These are phyloP conservation scores for Phlebiopsis flavidoalba DNA, from an alignment of 768 basidiomycete genomes.

Conservation along the genomic window DNA sequence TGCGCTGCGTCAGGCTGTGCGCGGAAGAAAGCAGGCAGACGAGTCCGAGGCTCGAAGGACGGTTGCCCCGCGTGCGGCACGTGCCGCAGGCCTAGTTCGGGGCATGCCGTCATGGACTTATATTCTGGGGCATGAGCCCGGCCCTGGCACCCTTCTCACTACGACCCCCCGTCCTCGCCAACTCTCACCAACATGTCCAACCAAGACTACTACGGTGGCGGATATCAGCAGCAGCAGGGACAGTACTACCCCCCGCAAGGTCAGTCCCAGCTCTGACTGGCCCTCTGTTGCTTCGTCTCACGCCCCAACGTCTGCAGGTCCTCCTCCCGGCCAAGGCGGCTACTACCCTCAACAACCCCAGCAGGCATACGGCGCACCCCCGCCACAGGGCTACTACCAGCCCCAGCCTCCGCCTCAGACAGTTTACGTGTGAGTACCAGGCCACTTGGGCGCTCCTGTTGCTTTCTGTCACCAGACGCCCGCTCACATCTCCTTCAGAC, in stretches of 20 bases:
- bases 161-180: conserved; percentile 9
- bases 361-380: conserved; percentile 48
- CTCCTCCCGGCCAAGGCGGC: conserved; percentile 57
- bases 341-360: conserved; percentile 75
- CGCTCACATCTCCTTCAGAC: conserved; percentile 22
- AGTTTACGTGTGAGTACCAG: conserved; percentile 64
- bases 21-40: not conserved
- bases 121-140: not conserved
- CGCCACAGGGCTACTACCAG: conserved; percentile 28
- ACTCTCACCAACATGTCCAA: conserved; percentile 42
- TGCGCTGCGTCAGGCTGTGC: conserved; percentile 3
- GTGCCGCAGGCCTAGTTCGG: conserved; percentile 10
- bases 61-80: conserved; percentile 2
- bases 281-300: not conserved
- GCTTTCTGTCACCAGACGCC: not conserved
- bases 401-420: conserved; percentile 39
- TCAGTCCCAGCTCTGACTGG: conserved; percentile 22
- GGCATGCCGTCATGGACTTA: conserved; percentile 3
- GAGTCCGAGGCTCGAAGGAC: no score
- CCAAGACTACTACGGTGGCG: conserved; percentile 64
- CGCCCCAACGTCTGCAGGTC: conserved; percentile 28
- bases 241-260: conserved; percentile 55
- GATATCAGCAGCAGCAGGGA: conserved; percentile 29
- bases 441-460: not conserved
- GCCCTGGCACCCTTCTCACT: not conserved